Evolutionary conservation across 2,329 filamentous ascomycete species (phyloP), one percentile per base, ranked within the genome.

Genomic region (Ceratocystiopsis brevicomis): DNA sequence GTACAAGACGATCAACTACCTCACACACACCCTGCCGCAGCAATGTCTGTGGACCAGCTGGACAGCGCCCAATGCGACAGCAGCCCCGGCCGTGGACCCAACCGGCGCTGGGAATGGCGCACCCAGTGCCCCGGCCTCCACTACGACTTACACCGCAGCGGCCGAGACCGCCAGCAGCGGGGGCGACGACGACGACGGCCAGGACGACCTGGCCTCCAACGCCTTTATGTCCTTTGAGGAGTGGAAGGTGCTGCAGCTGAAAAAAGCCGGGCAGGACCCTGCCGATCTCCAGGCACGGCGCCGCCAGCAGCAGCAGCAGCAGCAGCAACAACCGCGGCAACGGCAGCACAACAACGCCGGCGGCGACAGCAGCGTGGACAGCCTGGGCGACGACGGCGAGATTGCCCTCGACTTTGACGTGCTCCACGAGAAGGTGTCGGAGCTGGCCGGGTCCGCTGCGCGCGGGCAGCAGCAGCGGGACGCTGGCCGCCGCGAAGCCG

Each of bases 221-320:
- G 79, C 86, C 8, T 96, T 96, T 58, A 76, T 96, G 53, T 95
- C 90, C 0, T 98, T 98, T 53, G 90, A 96, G 57, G 88, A 96
- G 54, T 98, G 90, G 90, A 96, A 94, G 63, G 84, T 81, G 54
- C 81, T 87, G 66, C 94, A 93, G 62, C 64, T 96, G 16, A 82
- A 79, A 42, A 83, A 85, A 56, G 79, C 76, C 4, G 88, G 85
- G 13, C 88, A 95, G 55, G 69, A 74, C 43, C 65, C 66, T 6
- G 59, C 85, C 65, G 55, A 81, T 62, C 51, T 83, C 70, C 60
- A 77, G 70, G 59, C 69, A 70, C 56, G 81, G 64, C 57, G 74
- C 67, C 51, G 68, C 54, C 57, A 66, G 64, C 60, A 71, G 32
- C 37, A 42, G 33, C 40, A 34, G 33, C 39, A 37, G 36, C 43